phyloP scores from a whole-genome alignment of 2,329 filamentous ascomycete species.

The Aureobasidium mangrovei region DNA sequence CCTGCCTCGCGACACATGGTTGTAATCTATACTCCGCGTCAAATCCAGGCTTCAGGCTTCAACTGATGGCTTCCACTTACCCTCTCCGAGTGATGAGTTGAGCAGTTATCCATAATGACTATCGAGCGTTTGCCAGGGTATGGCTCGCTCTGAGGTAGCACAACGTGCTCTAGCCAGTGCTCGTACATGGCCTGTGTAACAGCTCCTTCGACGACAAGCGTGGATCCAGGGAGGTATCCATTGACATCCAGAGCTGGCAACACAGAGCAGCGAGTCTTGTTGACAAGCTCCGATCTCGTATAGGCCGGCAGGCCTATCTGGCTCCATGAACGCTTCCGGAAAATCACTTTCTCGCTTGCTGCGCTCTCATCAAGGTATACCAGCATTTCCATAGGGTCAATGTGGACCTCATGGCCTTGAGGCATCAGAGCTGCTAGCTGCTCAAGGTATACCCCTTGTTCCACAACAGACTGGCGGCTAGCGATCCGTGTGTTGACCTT shows the following conservation, averaged over 20 bases:
- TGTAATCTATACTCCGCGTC: background rate
- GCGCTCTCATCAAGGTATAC: background rate
- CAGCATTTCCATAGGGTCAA: background rate
- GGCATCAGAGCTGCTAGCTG: background rate
- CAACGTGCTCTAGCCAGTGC: background rate
- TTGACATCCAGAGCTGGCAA: conserved; percentile 5
- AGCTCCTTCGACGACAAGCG: conserved; percentile 2
- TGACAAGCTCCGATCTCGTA: background rate
- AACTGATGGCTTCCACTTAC: background rate
- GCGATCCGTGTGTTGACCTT: conserved; percentile 4
- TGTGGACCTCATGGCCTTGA: background rate
- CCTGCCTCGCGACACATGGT: background rate
- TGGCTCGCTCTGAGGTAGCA: background rate
- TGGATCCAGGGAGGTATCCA: background rate
- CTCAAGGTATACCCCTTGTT: background rate
- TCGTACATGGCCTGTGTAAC: background rate
- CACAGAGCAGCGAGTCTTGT: background rate
- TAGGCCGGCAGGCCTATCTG: background rate
- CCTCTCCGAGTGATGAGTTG: background rate
- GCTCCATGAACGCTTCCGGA: background rate
- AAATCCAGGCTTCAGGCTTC: background rate
- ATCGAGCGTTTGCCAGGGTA: background rate
- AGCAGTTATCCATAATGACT: conserved; percentile 1
- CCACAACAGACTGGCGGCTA: background rate
- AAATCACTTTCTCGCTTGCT: background rate